Conservation (phyloP, 371 early-diverging fungal genomes). For the Mucor velutinosus region DNA sequence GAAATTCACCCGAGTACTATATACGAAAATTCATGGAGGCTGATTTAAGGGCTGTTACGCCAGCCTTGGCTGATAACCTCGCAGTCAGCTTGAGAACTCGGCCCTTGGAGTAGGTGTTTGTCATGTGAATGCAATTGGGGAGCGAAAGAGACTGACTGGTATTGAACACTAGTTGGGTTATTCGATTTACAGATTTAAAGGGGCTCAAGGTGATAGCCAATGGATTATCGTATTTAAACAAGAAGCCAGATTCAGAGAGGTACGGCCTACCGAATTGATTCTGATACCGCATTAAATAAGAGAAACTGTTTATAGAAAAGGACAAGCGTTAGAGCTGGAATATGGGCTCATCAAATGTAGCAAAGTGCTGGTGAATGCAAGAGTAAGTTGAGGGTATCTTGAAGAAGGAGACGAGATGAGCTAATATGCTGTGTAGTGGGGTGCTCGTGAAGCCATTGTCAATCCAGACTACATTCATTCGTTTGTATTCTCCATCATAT, state of each 20-base stretch:
- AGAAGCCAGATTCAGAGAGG: conserved; percentile 30
- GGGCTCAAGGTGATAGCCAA: conserved; percentile 64
- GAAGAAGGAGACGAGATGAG: not conserved
- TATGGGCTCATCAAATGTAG: conserved; percentile 75
- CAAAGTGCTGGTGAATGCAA: conserved; percentile 69
- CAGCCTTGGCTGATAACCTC: conserved; percentile 39
- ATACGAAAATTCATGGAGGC: conserved; percentile 50
- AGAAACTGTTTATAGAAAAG: conserved; percentile 39
- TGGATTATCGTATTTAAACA: conserved; percentile 55
- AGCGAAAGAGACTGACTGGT: not conserved
- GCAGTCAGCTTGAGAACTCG: conserved; percentile 50
- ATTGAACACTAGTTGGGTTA: conserved; percentile 38
- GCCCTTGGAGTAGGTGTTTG: conserved; percentile 39
- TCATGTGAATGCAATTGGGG: not conserved
- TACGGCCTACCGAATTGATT: not conserved
- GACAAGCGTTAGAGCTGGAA: conserved; percentile 65
- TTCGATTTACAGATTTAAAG: conserved; percentile 68
- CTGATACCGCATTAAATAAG: not conserved
- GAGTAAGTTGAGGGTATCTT: conserved; percentile 24
- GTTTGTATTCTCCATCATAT: conserved; percentile 72
- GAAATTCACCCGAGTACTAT: conserved; percentile 45
- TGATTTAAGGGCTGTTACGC: conserved; percentile 44
- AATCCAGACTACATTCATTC: conserved; percentile 64
- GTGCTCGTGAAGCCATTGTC: conserved; percentile 70
- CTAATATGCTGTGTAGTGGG: conserved; percentile 49